Conservation (phyloP, 2,329 filamentous ascomycete species). For the Emydomyces testavorans region DNA sequence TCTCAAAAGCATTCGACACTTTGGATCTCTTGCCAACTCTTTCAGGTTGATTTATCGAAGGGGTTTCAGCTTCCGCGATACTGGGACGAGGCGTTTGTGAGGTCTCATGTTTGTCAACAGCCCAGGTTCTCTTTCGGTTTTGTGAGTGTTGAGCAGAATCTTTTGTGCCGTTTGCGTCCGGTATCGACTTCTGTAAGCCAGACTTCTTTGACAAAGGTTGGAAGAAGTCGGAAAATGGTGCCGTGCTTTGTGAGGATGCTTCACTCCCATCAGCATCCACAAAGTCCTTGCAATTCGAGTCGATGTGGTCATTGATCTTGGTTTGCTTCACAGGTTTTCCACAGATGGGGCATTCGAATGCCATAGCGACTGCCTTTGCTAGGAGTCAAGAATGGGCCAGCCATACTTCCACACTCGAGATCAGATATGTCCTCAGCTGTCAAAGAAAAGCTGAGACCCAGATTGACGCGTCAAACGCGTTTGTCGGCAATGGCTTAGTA, state of each 20-base stretch:
- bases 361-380: constrained; percentile 29
- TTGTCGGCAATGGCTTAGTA: too few relatives aligned
- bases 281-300: constrained; percentile 63
- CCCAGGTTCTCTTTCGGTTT: constrained; percentile 1
- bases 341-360: constrained; percentile 64
- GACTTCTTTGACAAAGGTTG: constrained; percentile 12
- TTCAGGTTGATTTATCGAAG: neutral
- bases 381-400: neutral
- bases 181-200: neutral
- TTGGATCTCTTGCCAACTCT: constrained; percentile 51
- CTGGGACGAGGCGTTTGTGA: neutral
- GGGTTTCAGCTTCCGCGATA: neutral
- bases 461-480: neutral
- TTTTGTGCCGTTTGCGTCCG: neutral
- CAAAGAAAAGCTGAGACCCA: neutral
- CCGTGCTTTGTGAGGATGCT: constrained; percentile 29
- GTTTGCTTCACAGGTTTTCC: constrained; percentile 55
- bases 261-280: constrained; percentile 40
- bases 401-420: neutral
- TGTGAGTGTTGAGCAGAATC: neutral
- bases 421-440: neutral
- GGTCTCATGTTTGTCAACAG: neutral
- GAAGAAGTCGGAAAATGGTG: constrained; percentile 35
- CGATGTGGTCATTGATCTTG: constrained; percentile 83
- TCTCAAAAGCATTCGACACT: constrained; percentile 45